These are phyloP conservation scores for Calycina marina DNA, from an alignment of 2,329 filamentous ascomycete species.

Conservation along the genomic window DNA sequence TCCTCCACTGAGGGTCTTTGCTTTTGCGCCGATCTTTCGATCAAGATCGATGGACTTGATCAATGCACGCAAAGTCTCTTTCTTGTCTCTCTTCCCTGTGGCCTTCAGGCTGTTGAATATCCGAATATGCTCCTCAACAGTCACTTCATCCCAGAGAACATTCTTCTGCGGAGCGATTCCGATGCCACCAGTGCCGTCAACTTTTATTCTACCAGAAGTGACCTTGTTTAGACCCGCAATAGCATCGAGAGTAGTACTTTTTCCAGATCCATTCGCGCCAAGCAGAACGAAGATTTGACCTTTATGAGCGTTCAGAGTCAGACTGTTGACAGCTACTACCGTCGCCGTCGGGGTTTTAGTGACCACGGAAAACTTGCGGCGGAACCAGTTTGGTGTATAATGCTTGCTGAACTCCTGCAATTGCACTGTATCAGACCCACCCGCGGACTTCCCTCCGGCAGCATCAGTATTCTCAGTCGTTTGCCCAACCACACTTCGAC, in stretches of 20 bases:
- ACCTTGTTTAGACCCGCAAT: constrained; percentile 72
- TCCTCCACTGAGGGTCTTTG: constrained; percentile 72
- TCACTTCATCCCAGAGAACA: constrained; percentile 81
- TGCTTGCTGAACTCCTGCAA: constrained; percentile 64
- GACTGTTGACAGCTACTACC: constrained; percentile 63
- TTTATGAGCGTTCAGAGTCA: constrained; percentile 55
- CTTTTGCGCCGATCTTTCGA: constrained; percentile 55
- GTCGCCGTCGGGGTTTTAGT: constrained; percentile 35
- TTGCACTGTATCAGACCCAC: constrained; percentile 39
- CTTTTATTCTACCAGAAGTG: constrained; percentile 60
- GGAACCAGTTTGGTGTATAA: constrained; percentile 53
- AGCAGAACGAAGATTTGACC: constrained; percentile 79
- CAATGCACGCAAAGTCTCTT: constrained; percentile 44
- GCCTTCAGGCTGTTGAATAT: constrained; percentile 79
- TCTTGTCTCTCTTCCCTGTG: constrained; percentile 36
- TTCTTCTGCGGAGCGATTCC: constrained; percentile 90
- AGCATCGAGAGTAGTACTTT: constrained; percentile 77
- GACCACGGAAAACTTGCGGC: constrained; percentile 27
- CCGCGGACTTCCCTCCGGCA: neutral
- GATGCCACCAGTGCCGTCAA: constrained; percentile 65
- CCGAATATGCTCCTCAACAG: constrained; percentile 67
- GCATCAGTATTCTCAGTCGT: constrained; percentile 6
- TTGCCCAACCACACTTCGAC: constrained; percentile 35
- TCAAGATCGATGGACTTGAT: constrained; percentile 60
- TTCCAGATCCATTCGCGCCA: constrained; percentile 81